phyloP scores from a whole-genome alignment of 83 land plant genomes.

The Isoetes engelmannii region DNA sequence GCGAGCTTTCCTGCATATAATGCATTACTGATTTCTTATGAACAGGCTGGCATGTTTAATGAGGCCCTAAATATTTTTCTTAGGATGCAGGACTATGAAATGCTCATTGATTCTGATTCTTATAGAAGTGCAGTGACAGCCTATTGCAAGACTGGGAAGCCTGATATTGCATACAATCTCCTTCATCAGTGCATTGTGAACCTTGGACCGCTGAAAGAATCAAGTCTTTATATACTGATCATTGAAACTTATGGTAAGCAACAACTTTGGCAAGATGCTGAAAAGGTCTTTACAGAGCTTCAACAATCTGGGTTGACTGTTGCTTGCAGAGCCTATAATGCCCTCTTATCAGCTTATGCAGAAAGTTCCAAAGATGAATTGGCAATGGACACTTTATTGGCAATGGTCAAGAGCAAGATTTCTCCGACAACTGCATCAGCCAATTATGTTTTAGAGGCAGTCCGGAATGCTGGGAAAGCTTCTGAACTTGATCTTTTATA shows the following conservation, averaged over 20 bases:
- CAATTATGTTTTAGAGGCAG: conserved; percentile 57
- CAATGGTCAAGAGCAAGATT: conserved; percentile 55
- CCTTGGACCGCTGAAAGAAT: conserved; percentile 23
- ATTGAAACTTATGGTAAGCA: conserved; percentile 56
- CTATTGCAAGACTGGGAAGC: conserved; percentile 53
- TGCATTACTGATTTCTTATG: conserved; percentile 42
- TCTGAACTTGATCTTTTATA: conserved; percentile 57
- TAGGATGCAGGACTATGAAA: conserved; percentile 47
- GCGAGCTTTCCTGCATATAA: conserved; percentile 32
- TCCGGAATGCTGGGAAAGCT: conserved; percentile 51
- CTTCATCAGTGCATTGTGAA: conserved; percentile 21
- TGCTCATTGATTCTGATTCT: conserved; percentile 26
- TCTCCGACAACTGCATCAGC: conserved; percentile 48
- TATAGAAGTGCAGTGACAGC: conserved; percentile 25
- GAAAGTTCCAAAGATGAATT: conserved; percentile 53
- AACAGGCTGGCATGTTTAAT: conserved; percentile 32
- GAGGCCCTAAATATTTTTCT: conserved; percentile 53
- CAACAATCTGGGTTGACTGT: conserved; percentile 21
- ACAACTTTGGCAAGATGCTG: conserved; percentile 58
- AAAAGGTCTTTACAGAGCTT: conserved; percentile 46
- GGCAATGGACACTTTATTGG: conserved; percentile 56
- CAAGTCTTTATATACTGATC: conserved; percentile 27
- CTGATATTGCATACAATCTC: conserved; percentile 53
- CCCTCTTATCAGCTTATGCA: conserved; percentile 68
- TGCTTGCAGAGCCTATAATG: conserved; percentile 58